phyloP scores from a whole-genome alignment of 192 early-diverging fungal species.

The Mortierella claussenii region DNA sequence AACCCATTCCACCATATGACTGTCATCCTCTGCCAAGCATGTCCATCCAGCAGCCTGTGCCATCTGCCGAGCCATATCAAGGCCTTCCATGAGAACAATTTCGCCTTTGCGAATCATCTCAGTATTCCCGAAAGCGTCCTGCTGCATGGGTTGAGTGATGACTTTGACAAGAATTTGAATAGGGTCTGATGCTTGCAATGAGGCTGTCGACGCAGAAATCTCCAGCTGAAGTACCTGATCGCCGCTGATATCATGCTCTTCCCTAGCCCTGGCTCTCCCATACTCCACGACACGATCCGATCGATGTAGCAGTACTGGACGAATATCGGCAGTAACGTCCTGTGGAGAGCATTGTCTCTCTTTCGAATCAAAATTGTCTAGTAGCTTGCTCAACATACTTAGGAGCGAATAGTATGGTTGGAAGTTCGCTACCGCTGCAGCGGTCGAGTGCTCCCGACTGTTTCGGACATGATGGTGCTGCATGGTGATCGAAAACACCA shows the following conservation, averaged over 20 bases:
- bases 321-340: background rate
- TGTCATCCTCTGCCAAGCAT: constrained; percentile 41
- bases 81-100: constrained; percentile 40
- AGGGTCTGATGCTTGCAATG: constrained; percentile 1
- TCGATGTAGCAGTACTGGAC: constrained; percentile 18
- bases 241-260: background rate
- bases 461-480: constrained; percentile 34
- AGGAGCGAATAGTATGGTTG: no score
- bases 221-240: constrained; percentile 17
- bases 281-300: constrained; percentile 14
- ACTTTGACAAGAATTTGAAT: constrained; percentile 31
- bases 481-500: constrained; percentile 46
- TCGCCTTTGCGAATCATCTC: constrained; percentile 44
- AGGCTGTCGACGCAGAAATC: constrained; percentile 24
- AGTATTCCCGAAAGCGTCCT: constrained; percentile 32
- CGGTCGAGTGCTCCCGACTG: no score
- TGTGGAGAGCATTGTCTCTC: no score
- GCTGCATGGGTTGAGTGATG: constrained; percentile 18
- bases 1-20: constrained; percentile 49
- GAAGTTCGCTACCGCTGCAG: no score
- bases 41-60: constrained; percentile 33
- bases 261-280: constrained; percentile 10
- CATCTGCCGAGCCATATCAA: constrained; percentile 33
- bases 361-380: no score
- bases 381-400: no score